Evolutionary conservation across 1,139 yeast genomes (phyloP), one percentile per base, ranked within the genome.

Genomic region (Kodamaea anthophila): DNA sequence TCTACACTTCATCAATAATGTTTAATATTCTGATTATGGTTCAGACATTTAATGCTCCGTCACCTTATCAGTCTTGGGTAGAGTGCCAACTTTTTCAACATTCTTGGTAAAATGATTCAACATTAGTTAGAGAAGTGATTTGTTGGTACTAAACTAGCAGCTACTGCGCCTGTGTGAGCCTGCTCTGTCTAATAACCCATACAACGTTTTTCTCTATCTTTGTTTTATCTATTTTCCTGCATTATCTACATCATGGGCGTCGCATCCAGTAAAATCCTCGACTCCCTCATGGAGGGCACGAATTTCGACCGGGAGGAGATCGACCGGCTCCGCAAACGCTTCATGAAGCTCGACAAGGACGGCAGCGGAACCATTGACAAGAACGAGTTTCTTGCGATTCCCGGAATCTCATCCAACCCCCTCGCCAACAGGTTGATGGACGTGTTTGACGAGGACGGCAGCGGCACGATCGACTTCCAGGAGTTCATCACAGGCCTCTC

Each of bases 341-440:
- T 93, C 55, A 84, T 88, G 94, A 93, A 93, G 52, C 65, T 93
- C 31, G 99, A 93, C 55, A 79, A 82, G 41, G 97, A 93, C 53
- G 82, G 88, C 32, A 78, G 88, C 3, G 98, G 98, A 1, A 79
- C 94, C 13, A 84, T 93, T 26, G 97, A 91, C 39, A 82, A 82
- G 43, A 77, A 76, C 29, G 98, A 93, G 58, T 91, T 93, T 49
- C 66, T 88, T 47, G 76, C 88, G 3, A 88, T 93, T 28, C 98
- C 98, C 0, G 96, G 96, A 0, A 86, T 93, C 15, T 75, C 87
- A 5, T 71, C 81, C 22, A 93, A 93, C 49, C 98, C 98, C 2
- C 64, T 93, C 33, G 96, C 96, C 0, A 64, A 77, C 9, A 67
- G 99, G 37, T 74, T 93, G 38, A 84, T 93, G 73, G 96, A 91